Conservation (phyloP, 805 yeast species). For the Candida tammaniensis region DNA sequence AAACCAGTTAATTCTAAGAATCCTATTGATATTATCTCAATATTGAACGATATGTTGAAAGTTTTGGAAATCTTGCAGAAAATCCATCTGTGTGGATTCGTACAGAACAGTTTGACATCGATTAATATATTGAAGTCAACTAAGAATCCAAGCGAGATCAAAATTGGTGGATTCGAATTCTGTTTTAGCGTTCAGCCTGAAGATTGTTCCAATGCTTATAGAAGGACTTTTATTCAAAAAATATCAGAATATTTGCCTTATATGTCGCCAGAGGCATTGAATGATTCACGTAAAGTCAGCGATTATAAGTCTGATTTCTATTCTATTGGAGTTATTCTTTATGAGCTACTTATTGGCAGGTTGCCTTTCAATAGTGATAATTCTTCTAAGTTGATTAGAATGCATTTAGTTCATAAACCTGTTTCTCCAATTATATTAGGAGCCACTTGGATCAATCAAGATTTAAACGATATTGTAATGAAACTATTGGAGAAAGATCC, state of each 20-base stretch:
- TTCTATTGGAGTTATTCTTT: conserved; percentile 48
- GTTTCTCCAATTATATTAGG: conserved; percentile 35
- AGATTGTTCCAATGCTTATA: conserved; percentile 38
- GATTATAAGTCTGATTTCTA: conserved; percentile 50
- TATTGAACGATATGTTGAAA: conserved; percentile 22
- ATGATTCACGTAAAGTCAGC: conserved; percentile 33
- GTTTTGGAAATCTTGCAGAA: conserved; percentile 19
- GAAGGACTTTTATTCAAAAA: conserved; percentile 37
- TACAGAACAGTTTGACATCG: conserved; percentile 47
- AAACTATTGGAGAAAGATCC: conserved; percentile 42
- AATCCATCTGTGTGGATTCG: conserved; percentile 41
- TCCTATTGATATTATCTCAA: conserved; percentile 15
- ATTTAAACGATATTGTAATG: conserved; percentile 39
- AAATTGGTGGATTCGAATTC: conserved; percentile 49
- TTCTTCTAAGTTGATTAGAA: conserved; percentile 34
- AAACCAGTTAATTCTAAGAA: neutral
- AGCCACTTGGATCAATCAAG: conserved; percentile 23
- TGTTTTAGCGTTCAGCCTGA: conserved; percentile 41
- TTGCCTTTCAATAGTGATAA: conserved; percentile 43
- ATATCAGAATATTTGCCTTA: conserved; percentile 42
- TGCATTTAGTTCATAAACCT: conserved; percentile 42
- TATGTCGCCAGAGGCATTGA: conserved; percentile 50
- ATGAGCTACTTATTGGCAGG: conserved; percentile 45
- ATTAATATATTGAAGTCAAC: conserved; percentile 30
- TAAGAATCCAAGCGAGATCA: conserved; percentile 28